Base-by-base conservation (phyloP, 768 basidiomycete genomes). In the Boletellus ananiceps region DNA sequence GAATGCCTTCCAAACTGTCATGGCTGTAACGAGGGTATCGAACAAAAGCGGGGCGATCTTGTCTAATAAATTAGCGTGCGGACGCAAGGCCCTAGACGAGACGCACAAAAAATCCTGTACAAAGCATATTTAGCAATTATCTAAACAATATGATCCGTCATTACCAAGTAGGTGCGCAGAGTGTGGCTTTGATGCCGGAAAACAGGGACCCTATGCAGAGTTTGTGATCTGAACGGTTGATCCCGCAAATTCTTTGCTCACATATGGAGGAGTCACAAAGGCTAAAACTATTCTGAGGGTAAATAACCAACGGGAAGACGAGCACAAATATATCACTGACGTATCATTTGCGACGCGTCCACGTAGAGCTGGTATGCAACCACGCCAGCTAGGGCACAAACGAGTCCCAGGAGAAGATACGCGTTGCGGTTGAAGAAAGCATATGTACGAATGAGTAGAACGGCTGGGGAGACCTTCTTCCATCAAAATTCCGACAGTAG, bases 291-390 rank as follows among this genome's bases (percentile, higher is more conserved):
- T 14, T 53, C 36, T 8, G 38, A 31, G 35, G 16, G 47, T 60
- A 16, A 62, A 16, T 41, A 46, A 62, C 18, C 29, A 49, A 40
- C 31, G 23, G 6, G 8, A 5, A 8, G 8, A n/a, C 12, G 46
- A 8, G 32, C 14, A 31, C 14, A 29, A 52, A 42, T 35, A 32
- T 37, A 8, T 29, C 18, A 61, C 81, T 67, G 58, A 88, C 88
- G 70, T 46, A 83, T 71, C 88, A 90, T 90, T 63, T 88, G 81
- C 8, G 84, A 81, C 5, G 81, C 81, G 55, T 82, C 85, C 27
- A 89, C 88, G 57, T 85, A 90, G 31, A 89, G 79, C 62, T 90
- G 88, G 67, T 89, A 90, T 34, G 86, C 80, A 11, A 89, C 79
- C 49, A 90, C 82, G 8, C 86, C 86, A 49, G 80, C 76, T 11